A percentile compares a stretch with the other conserved stretches of the same genome.
These are phyloP conservation scores for Fraxinus greggii DNA, from an alignment of 305 asterid species.

Conservation along the genomic window DNA sequence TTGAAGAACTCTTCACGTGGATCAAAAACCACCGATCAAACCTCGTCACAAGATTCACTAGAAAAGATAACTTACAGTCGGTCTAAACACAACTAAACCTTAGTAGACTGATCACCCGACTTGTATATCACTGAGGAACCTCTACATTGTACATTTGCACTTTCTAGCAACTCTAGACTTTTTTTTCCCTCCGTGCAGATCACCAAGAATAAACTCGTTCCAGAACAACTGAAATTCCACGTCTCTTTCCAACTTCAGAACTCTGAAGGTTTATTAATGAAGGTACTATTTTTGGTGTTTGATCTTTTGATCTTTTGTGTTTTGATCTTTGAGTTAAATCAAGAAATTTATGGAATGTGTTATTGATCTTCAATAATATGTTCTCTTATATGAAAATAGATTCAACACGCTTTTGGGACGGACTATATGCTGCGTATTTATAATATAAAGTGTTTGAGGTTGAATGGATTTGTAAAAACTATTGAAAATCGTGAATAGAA, in stretches of 20 bases:
- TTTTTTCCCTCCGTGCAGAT: background rate
- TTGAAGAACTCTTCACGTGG: background rate
- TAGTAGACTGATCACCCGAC: background rate
- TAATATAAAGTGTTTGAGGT: background rate
- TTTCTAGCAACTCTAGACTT: background rate
- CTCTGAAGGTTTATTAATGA: background rate
- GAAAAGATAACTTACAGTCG: background rate
- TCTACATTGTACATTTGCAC: background rate
- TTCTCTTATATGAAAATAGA: background rate
- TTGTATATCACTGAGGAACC: background rate
- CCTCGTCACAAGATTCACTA: background rate
- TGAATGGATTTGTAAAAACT: background rate
- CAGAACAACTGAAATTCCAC: background rate
- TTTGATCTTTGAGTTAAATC: background rate
- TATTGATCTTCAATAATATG: background rate
- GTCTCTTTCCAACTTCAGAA: background rate
- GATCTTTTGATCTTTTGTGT: background rate
- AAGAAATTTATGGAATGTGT: background rate
- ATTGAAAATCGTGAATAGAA: background rate
- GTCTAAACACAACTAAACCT: background rate
- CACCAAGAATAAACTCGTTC: background rate
- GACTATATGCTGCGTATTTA: background rate
- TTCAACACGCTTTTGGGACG: background rate
- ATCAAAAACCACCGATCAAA: too few species aligned
- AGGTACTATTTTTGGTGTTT: background rate